These are phyloP conservation scores for Cryptococcus hybrid DNA, from an alignment of 1,284 basidiomycete genomes.

Conservation along the genomic window DNA sequence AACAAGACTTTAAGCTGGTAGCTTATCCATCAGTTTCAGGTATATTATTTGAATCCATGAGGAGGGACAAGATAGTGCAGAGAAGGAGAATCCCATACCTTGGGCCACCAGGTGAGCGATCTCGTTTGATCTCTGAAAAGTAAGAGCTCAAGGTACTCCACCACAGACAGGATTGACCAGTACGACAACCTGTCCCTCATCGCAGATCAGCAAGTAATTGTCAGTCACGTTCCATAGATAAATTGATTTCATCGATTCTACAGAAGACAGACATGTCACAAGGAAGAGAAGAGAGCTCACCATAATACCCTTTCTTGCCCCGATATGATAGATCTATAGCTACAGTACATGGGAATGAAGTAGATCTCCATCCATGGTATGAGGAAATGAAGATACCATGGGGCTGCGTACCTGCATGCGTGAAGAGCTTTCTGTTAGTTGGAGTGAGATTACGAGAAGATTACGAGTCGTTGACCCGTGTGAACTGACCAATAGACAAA, in stretches of 20 bases:
- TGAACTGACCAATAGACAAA: conserved; percentile 24
- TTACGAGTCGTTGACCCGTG: not conserved
- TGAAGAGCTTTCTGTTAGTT: no score
- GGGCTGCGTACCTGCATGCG: conserved; percentile 17
- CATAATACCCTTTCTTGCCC: conserved; percentile 20
- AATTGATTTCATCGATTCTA: no score
- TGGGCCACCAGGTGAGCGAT: conserved; percentile 29
- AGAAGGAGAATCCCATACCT: conserved; percentile 16
- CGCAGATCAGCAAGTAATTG: not conserved
- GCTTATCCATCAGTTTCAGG: not conserved
- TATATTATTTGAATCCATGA: not conserved
- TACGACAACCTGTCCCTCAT: conserved; percentile 24
- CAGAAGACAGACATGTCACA: not conserved
- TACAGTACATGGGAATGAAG: conserved; percentile 21
- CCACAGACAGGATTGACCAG: conserved; percentile 21
- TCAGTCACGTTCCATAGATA: not conserved
- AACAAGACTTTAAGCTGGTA: conserved; percentile 27
- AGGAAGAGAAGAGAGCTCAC: conserved; percentile 9
- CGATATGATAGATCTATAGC: conserved; percentile 16
- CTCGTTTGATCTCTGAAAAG: conserved; percentile 24
- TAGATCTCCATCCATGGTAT: conserved; percentile 24
- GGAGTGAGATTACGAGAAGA: not conserved
- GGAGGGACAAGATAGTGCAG: not conserved
- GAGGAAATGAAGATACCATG: conserved; percentile 33
- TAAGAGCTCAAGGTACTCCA: conserved; percentile 32